phyloP scores from a whole-genome alignment of 495 filamentous ascomycete genomes.

The Aspergillus cavernicola region DNA sequence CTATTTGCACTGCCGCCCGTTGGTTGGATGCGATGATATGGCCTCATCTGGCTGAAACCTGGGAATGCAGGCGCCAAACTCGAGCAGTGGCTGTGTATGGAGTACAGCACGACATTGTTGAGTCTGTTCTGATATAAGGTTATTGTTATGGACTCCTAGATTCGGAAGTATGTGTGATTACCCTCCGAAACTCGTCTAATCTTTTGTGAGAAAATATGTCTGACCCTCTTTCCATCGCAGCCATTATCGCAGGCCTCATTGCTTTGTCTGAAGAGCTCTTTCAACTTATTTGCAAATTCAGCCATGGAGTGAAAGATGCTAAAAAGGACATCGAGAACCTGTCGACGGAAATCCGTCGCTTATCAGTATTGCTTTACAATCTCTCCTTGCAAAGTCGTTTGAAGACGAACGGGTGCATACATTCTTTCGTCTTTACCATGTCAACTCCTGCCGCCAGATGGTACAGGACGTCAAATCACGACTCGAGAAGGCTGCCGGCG shows the following conservation, averaged over 20 bases:
- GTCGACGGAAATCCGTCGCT: background rate
- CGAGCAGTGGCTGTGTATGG: too few species aligned
- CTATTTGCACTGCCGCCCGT: too few species aligned
- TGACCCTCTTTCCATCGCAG: slow-evolving; percentile 4
- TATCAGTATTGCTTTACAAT: background rate
- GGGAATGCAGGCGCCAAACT: too few species aligned
- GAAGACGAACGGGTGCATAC: background rate
- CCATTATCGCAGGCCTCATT: background rate
- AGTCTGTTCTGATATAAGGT: too few species aligned
- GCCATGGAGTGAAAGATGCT: background rate
- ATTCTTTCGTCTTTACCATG: background rate
- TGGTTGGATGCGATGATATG: too few species aligned
- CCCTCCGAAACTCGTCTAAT: background rate
- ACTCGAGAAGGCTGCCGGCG: background rate
- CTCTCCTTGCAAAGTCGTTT: background rate
- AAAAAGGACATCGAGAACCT: background rate
- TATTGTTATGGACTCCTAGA: too few species aligned
- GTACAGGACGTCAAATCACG: background rate
- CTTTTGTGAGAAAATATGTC: background rate
- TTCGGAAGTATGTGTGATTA: too few species aligned
- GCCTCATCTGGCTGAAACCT: too few species aligned
- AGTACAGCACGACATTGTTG: too few species aligned
- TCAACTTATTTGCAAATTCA: background rate
- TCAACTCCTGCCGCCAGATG: background rate
- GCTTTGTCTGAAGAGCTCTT: background rate